A percentile compares a stretch with the other conserved stretches of the same genome.
Conservation (phyloP, 2,329 filamentous ascomycete genomes). For the Madurella mycetomatis region DNA sequence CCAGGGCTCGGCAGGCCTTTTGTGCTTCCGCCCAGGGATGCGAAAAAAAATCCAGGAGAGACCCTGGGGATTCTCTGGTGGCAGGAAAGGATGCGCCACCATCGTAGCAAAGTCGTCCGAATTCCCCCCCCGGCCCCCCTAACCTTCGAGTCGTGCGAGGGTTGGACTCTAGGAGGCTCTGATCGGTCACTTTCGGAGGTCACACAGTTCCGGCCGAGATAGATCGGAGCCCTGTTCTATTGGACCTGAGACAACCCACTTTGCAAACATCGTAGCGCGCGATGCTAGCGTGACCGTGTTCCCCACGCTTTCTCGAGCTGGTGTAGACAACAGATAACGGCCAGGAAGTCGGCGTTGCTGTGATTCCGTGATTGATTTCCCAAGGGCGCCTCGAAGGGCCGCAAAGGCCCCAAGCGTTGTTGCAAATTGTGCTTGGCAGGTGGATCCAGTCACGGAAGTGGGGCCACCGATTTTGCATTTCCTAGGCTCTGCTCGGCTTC, state of each 20-base stretch:
- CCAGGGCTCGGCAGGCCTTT: slow-evolving; percentile 14
- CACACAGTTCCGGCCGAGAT: background rate
- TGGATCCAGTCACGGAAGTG: background rate
- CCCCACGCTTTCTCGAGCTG: background rate
- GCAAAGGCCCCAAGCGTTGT: background rate
- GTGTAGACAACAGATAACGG: too few relatives aligned
- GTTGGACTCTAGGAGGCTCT: background rate
- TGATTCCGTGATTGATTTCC: too few relatives aligned
- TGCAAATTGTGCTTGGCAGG: background rate
- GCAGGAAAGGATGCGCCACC: background rate
- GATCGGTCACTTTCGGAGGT: background rate
- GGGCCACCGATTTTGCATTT: background rate
- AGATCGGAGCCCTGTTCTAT: background rate
- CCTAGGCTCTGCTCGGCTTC: background rate
- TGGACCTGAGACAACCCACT: background rate
- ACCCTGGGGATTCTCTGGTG: background rate
- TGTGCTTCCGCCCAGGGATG: background rate
- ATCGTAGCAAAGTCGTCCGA: background rate
- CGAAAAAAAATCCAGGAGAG: background rate
- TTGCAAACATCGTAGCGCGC: background rate
- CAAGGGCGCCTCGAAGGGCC: too few relatives aligned
- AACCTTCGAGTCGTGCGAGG: background rate
- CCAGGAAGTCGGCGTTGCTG: too few relatives aligned
- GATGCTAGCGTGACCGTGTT: background rate
- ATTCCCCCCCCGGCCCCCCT: background rate